Conservation (phyloP, 1,139 yeast genomes). For the Taiozyma sp. region DNA sequence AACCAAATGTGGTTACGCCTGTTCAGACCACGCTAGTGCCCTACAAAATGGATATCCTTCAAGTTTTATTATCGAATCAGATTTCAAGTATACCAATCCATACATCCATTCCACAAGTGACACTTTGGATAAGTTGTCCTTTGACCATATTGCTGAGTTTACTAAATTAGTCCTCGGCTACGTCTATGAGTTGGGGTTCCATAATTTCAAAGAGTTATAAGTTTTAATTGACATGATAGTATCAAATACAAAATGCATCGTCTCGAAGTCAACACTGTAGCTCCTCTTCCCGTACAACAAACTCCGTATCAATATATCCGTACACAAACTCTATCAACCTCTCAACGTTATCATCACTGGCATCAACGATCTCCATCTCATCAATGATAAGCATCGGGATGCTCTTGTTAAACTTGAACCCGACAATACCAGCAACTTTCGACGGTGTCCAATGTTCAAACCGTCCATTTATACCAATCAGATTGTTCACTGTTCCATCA, state of each 20-base stretch:
- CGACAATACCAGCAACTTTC: background rate
- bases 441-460: background rate
- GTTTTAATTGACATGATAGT: background rate
- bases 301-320: background rate
- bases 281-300: background rate
- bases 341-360: background rate
- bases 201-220: slow-evolving; percentile 20
- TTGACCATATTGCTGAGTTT: slow-evolving; percentile 75
- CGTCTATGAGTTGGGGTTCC: slow-evolving; percentile 56
- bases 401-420: background rate
- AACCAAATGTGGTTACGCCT: slow-evolving; percentile 84
- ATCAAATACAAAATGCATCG: background rate
- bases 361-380: background rate
- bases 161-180: slow-evolving; percentile 68
- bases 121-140: slow-evolving; percentile 73
- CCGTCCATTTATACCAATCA: background rate
- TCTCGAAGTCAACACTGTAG: background rate
- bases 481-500: background rate
- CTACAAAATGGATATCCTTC: slow-evolving; percentile 78
- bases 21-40: slow-evolving; percentile 92
- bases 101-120: slow-evolving; percentile 76
- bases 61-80: slow-evolving; percentile 75
- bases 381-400: background rate
- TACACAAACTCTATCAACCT: background rate
- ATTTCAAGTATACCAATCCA: slow-evolving; percentile 54